A percentile compares a stretch with the other conserved stretches of the same genome.
phyloP scores from a whole-genome alignment of 2,329 filamentous ascomycete species.

The Pyrenophora graminea region DNA sequence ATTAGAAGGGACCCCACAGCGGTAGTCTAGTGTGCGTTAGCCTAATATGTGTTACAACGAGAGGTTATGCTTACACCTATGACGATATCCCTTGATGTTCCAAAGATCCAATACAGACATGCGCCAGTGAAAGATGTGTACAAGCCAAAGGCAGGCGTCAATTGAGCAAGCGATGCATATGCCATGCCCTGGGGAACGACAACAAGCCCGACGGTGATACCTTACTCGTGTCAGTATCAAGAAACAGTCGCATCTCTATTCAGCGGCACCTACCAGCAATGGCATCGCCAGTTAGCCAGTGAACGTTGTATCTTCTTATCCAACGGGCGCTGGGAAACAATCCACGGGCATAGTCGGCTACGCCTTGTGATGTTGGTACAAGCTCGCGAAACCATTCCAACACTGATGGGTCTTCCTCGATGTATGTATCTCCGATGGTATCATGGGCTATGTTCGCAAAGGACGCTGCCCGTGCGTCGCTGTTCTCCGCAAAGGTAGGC shows the following conservation, averaged over 20 bases:
- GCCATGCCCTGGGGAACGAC: slow-evolving; percentile 96
- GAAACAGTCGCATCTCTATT: neutral
- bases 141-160: slow-evolving; percentile 79
- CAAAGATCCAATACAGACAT: slow-evolving; percentile 93
- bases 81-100: slow-evolving; percentile 96
- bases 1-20: slow-evolving; percentile 91
- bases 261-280: slow-evolving; percentile 32
- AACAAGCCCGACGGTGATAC: slow-evolving; percentile 69
- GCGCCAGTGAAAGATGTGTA: slow-evolving; percentile 97
- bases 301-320: slow-evolving; percentile 35
- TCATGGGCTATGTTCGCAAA: slow-evolving; percentile 25
- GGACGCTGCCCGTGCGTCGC: slow-evolving; percentile 16
- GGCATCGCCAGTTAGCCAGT: slow-evolving; percentile 38
- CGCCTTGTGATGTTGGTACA: slow-evolving; percentile 28
- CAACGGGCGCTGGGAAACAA: slow-evolving; percentile 37
- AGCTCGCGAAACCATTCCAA: slow-evolving; percentile 33
- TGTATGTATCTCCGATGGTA: slow-evolving; percentile 27
- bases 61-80: slow-evolving; percentile 71
- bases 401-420: slow-evolving; percentile 37
- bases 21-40: slow-evolving; percentile 65
- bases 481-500: slow-evolving; percentile 19
- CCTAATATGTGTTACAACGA: neutral
- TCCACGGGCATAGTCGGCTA: slow-evolving; percentile 28
- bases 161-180: slow-evolving; percentile 79
- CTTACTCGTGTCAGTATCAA: slow-evolving; percentile 7